phyloP scores from a whole-genome alignment of 169 alveolate genomes.

The Plasmodium vivax region DNA sequence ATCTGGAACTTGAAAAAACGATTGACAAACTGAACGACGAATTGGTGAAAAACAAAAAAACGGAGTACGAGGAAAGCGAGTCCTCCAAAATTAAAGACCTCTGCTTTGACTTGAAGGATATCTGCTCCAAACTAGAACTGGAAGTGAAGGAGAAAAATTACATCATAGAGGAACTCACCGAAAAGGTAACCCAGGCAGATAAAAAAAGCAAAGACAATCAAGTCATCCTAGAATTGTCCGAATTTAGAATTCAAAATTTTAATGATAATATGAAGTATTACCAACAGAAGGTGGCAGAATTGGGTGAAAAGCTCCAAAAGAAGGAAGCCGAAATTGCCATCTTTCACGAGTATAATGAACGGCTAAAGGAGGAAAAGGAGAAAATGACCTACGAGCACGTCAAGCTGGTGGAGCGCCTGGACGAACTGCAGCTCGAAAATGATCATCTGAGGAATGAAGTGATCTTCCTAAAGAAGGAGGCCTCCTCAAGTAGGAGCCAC shows the following conservation, averaged over 20 bases:
- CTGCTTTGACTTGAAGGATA: conserved; percentile 75
- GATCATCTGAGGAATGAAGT: conserved; percentile 37
- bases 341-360: conserved; percentile 62
- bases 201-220: conserved; percentile 73
- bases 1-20: conserved; percentile 51
- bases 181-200: conserved; percentile 41
- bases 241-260: conserved; percentile 74
- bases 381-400: conserved; percentile 18
- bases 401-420: not conserved
- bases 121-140: conserved; percentile 61
- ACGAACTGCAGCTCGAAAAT: conserved; percentile 34
- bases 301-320: conserved; percentile 42
- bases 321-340: conserved; percentile 49
- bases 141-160: conserved; percentile 67
- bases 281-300: conserved; percentile 60
- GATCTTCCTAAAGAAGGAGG: not conserved
- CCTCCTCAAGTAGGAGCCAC: not conserved
- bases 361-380: conserved; percentile 54
- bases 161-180: conserved; percentile 64
- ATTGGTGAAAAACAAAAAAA: conserved; percentile 3
- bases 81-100: conserved; percentile 52
- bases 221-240: conserved; percentile 75
- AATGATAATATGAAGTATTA: conserved; percentile 71
- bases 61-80: conserved; percentile 39
- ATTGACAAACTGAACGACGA: conserved; percentile 61